phyloP scores from a whole-genome alignment of 192 early-diverging fungal genomes.

The Dimargaris cristalligena region DNA sequence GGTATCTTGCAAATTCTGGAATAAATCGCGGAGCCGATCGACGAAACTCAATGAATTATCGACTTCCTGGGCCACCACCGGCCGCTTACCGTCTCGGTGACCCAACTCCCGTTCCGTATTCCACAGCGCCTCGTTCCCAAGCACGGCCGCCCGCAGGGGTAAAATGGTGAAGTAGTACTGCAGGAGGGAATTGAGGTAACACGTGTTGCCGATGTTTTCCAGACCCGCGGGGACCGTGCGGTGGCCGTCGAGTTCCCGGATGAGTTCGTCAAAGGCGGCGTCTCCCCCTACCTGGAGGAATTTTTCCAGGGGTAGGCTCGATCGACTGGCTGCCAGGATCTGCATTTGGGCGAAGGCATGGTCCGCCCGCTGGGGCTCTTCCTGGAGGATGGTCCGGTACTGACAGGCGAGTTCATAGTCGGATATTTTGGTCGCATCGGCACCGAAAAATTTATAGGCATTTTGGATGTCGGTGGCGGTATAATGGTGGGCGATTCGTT shows the following conservation, averaged over 20 bases:
- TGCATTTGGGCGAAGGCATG: neutral
- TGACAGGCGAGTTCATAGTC: neutral
- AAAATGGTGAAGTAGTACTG: conserved; percentile 54
- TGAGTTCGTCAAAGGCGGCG: neutral
- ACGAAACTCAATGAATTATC: conserved; percentile 25
- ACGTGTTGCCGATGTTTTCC: conserved; percentile 73
- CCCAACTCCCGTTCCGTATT: conserved; percentile 20
- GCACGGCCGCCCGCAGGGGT: conserved; percentile 40
- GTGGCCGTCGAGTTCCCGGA: neutral
- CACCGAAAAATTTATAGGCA: conserved; percentile 1
- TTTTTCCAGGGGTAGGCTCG: neutral
- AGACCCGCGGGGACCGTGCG: conserved; percentile 39
- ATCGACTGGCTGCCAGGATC: neutral
- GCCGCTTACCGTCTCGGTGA: conserved; percentile 17
- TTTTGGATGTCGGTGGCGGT: conserved; percentile 1
- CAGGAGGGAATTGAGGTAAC: conserved; percentile 74
- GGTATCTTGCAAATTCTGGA: conserved; percentile 20
- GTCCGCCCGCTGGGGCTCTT: neutral
- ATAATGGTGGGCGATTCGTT: neutral
- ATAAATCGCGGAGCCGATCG: conserved; percentile 29
- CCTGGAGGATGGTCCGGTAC: neutral
- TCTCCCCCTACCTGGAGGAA: neutral
- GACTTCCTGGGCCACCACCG: conserved; percentile 16
- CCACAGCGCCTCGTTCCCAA: conserved; percentile 27
- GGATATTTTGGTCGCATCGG: neutral